Base-by-base conservation (phyloP, 108 stramenopile species). In the Fragilariopsis cylindrus region DNA sequence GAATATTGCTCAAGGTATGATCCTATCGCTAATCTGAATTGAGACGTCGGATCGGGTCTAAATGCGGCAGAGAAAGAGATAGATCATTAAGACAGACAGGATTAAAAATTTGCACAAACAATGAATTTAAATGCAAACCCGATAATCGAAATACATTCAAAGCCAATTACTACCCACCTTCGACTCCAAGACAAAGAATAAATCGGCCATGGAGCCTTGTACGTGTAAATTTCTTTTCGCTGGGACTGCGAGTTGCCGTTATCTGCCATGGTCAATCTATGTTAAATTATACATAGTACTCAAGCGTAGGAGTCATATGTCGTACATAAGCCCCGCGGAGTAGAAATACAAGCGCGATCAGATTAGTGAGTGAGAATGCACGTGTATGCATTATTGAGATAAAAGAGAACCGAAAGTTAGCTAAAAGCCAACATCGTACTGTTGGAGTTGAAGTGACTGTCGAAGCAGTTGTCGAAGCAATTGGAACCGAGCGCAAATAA, bases 181-280 rank as follows among this genome's bases (percentile, higher is more conserved):
- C 96, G 83, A 75, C 86, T 86, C 96, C 97, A 98, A 11, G 96
- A 97, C 83, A 99, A 74, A 4, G 93, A 86, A 75, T 88, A 99
- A 5, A 98, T 92, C 3, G 89, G 93, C 99, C 99, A 99, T 48
- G 97, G 97, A 42, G 98, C 98, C 60, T 93, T 74, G 74, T 98
- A 99, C 5, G 98, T 99, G 81, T 98, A 98, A 64, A 98, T 99
- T 82, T 99, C 99, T 73, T 96, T 95, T 11, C 92, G 90, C 60
- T 85, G 87, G 9, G 71, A 44, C 71, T 49, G 65, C 65, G 44
- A 15, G 13, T 15, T 46, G n/a, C 65, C 65, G 13, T 15, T 65
- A 11, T 65, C 65, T 46, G 65, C 44, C 65, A 65, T 65, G 12
- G 18, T 65, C 40, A 39, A 56, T n/a, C 11, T 5, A 53, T 56